Base-by-base conservation (phyloP, 768 basidiomycete species). In the Auricularia heimuer region DNA sequence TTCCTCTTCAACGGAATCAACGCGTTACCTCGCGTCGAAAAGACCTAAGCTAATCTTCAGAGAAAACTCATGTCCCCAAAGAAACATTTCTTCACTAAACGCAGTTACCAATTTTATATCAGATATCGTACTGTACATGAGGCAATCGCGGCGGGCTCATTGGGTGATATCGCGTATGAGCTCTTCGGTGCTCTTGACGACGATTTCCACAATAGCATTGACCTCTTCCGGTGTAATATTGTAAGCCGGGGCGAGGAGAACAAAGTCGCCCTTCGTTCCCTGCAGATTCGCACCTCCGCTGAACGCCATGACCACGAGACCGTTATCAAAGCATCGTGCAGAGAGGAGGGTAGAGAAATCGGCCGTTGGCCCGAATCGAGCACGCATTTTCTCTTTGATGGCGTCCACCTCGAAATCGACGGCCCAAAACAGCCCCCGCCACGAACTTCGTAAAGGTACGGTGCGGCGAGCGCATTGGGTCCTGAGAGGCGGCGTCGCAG, bases 381-480 rank as follows among this genome's bases (percentile, higher is more conserved):
- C 42, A 65, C 85, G 77, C 18, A 84, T 62, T n/a, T 73, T 73
- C 44, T 73, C 65, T 64, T 79, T 77, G 12, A 74, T 71, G 4
- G 51, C 35, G 3, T 79, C 78, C 67, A 89, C 85, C 69, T 92
- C 89, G 67, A 92, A 93, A 72, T 94, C 92, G 63, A 94, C 76
- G 29, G 79, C 88, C 88, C 89, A 93, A 77, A 94, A 92, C 35
- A 85, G 82, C 39, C 93, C 21, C 85, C 84, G 10, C 94, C 93
- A 35, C 94, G 87, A 66, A 93, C 83, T 72, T 93, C 91, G 70
- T 87, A 90, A 3, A 83, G 81, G 72, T 82, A 88, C 0, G 86
- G 87, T 34, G 83, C 82, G 42, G 87, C 82, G 54, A 77, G 70
- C n/a, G 83, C 77, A 68, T 81, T 83, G 7, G 84, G 82, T 0